Evolutionary conservation across 805 yeast species (phyloP), one percentile per base, ranked within the genome.

Genomic region (Pichia pseudocactophila): DNA sequence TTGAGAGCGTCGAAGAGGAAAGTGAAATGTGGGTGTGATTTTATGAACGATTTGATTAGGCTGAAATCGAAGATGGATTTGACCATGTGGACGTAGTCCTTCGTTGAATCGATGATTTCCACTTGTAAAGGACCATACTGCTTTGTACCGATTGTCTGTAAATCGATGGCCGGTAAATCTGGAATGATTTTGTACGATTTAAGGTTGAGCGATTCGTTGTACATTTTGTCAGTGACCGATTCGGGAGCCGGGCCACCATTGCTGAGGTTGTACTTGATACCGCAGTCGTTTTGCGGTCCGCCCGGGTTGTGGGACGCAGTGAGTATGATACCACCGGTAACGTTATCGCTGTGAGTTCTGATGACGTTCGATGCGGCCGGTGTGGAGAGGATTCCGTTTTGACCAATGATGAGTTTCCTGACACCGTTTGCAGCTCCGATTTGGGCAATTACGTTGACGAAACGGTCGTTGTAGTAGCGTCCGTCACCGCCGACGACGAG

Each of bases 211-310:
- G 95, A 76, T 25, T 68, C 71, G 45, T 78, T 89, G 68, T 66
- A 92, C 58, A 90, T 92, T 62, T 80, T 76, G 66, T 90, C 76
- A 11, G 98, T 90, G 46, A 92, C 94, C 13, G 82, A 66, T 63
- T 90, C 98, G 11, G 98, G 98, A 10, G 97, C 97, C 34, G 98
- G 98, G 3, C 96, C 98, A 52, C 98, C 98, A 59, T 90, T 90
- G 50, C 84, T 76, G 62, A 92, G 70, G 64, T 90, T 92, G 69
- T 92, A 92, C 68, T 90, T 90, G 70, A 90, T 90, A 42, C 98
- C 98, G 59, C 88, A 73, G 61, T 90, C 98, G 50, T 84, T 80
- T 22, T 72, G 66, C 44, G 96, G 96, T 8, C 97, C 97, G 61
- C 98, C 98, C 15, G 98, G 98, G 64, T 90, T 90, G 65, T 90